Base-by-base conservation (phyloP, 2,329 filamentous ascomycete genomes). In the Alternaria triticina region DNA sequence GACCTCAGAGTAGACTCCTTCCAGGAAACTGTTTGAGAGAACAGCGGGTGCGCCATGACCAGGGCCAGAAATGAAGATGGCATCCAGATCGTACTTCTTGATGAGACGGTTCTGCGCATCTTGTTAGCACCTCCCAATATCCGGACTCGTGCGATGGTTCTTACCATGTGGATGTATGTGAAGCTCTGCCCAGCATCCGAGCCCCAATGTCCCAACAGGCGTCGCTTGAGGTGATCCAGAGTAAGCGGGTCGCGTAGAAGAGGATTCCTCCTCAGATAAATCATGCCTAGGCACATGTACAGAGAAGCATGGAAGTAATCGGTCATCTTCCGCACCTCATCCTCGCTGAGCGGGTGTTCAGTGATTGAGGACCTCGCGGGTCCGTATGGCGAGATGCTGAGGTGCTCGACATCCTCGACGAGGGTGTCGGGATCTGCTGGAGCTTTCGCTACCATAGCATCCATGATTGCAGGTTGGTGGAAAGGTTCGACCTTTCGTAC, bases 141-240 rank as follows among this genome's bases (percentile, higher is more conserved):
- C 27, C 27, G 27, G 27, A 28, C 27, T 28, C 27, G 27, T 28
- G 27, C 27, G 27, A 28, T 28, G 27, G 11, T 30, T 2, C 64
- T n/a, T 65, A 67, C 64, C 85, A 93, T 91, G 81, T 94, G 91
- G 82, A 93, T 91, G 79, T 89, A 94, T 33, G 90, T 91, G 80
- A 94, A 94, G 62, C 90, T 89, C 79, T 94, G 91, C 13, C 91
- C 91, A n/a, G 91, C 89, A 54, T 91, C 91, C 3, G 90, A 92
- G 57, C 91, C 91, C 85, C 92, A 94, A 76, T 94, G 91, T 43
- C 91, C 91, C 3, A 94, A 83, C 9, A 94, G 83, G 68, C 91
- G 88, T 62, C 86, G 84, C 81, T 94, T 94, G 81, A 94, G 83
- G 74, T 94, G 89, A 57, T 92, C 88, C 30, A 86, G 82, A 70